Evolutionary conservation across 345 rosid species (phyloP).

Genomic region (Murraya koenigii): DNA sequence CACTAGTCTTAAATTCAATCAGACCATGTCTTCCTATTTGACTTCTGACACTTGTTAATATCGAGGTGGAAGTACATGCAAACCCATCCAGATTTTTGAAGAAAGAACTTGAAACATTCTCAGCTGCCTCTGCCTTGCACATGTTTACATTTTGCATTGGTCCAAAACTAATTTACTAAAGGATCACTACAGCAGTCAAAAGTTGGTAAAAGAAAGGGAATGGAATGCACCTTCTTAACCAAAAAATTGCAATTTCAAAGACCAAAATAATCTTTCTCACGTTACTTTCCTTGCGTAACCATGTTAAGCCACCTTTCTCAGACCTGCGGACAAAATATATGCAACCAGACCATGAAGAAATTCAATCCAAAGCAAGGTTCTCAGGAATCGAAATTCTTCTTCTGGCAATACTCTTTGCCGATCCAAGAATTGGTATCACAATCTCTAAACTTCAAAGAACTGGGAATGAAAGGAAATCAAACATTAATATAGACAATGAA

Average conservation of each 20-base stretch:
- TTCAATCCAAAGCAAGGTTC: constrained; percentile 7
- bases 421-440: constrained; percentile 4
- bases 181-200: not conserved
- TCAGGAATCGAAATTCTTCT: constrained; percentile 5
- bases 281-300: constrained; percentile 16
- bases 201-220: constrained; percentile 1
- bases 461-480: not conserved
- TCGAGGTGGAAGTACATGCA: not conserved
- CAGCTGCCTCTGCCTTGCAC: not conserved
- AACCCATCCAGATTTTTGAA: not conserved
- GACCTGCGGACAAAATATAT: not conserved
- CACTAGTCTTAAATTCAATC: not conserved
- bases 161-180: not conserved
- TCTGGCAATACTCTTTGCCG: constrained; percentile 14
- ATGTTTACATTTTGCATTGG: not conserved
- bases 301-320: constrained; percentile 10
- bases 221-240: constrained; percentile 21
- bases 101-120: not conserved
- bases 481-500: not conserved
- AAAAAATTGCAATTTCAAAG: constrained; percentile 16
- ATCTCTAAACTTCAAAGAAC: not conserved
- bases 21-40: not conserved
- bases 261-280: constrained; percentile 17
- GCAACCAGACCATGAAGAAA: constrained; percentile 4
- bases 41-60: not conserved